These are phyloP conservation scores for Angophora floribunda DNA, from an alignment of 345 rosid species.

Conservation along the genomic window DNA sequence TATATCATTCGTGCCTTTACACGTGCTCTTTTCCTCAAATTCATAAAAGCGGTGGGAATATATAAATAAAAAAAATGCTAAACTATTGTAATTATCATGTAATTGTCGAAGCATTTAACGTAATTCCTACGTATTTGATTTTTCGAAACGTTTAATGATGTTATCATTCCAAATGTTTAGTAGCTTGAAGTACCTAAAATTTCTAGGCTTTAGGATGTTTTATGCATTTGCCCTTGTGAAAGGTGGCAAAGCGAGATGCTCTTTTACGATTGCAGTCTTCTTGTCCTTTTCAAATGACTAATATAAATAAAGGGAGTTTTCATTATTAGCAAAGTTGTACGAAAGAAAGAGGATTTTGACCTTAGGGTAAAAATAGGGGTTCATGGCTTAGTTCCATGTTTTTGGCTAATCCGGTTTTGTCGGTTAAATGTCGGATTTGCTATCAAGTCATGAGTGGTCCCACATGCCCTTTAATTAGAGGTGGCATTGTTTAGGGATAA, in stretches of 20 bases:
- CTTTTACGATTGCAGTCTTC: background rate
- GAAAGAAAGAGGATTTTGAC: background rate
- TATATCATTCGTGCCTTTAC: background rate
- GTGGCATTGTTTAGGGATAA: background rate
- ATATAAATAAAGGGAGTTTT: background rate
- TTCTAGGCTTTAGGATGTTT: background rate
- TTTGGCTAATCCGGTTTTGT: background rate
- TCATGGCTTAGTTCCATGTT: background rate
- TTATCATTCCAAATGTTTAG: fast-evolving
- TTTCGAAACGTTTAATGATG: fast-evolving
- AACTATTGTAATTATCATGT: background rate
- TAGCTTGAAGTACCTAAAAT: background rate
- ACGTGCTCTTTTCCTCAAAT: background rate
- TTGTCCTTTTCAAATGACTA: background rate
- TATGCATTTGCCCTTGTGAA: background rate
- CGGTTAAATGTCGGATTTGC: background rate
- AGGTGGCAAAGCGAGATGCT: background rate
- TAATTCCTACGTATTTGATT: background rate
- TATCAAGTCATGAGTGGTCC: background rate
- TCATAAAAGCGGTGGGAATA: background rate
- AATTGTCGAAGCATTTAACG: background rate
- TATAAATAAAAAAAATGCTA: background rate
- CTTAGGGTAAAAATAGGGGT: background rate
- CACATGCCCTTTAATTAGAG: background rate
- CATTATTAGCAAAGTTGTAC: background rate